A percentile compares a stretch with the other conserved stretches of the same genome.
phyloP scores from a whole-genome alignment of 768 basidiomycete genomes.

The Pholiota molesta region DNA sequence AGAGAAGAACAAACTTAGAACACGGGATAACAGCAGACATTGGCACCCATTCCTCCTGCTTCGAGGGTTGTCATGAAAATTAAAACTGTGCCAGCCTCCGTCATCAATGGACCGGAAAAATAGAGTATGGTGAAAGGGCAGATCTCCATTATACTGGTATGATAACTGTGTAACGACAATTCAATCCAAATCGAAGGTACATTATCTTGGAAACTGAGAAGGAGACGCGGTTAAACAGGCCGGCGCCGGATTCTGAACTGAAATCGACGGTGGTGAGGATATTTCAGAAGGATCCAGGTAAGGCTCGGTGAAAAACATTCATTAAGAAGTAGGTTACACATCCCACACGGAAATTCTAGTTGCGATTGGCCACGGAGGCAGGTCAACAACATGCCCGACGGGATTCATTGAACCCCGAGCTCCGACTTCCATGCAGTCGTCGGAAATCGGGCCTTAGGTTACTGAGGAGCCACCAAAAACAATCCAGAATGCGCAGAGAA shows the following conservation, averaged over 20 bases:
- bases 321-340: not conserved
- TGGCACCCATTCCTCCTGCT: not conserved
- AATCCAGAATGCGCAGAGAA: not conserved
- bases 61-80: not conserved
- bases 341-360: not conserved
- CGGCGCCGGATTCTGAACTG: not conserved
- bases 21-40: not conserved
- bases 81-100: not conserved
- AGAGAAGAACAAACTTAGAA: not conserved
- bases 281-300: not conserved
- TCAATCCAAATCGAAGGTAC: conserved; percentile 1
- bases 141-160: not conserved
- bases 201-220: conserved; percentile 2
- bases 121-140: not conserved
- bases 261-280: not conserved
- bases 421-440: not conserved
- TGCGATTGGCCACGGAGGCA: not conserved
- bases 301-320: not conserved
- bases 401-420: not conserved
- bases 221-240: not conserved
- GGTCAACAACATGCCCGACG: not conserved
- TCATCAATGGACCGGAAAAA: not conserved
- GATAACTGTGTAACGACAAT: conserved; percentile 1
- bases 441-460: not conserved
- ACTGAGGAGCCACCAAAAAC: not conserved